phyloP scores from a whole-genome alignment of 106 monocot genomes.

The Platanthera guangdongensis region DNA sequence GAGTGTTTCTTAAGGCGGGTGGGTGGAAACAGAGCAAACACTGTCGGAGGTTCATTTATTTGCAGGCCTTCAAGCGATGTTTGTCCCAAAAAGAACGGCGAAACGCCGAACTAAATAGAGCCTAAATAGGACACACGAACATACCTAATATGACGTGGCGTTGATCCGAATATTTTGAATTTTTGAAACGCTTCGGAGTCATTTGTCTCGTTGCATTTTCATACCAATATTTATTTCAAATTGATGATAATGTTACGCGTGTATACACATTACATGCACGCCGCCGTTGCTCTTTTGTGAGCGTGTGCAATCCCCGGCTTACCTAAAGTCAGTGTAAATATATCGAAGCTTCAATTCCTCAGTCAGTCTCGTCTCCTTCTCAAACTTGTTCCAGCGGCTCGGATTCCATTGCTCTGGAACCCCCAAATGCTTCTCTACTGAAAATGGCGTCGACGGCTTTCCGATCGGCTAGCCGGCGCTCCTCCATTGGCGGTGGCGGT shows the following conservation, averaged over 20 bases:
- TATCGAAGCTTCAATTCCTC: not conserved
- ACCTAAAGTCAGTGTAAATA: not conserved
- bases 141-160: too few relatives aligned
- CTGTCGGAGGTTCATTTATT: too few relatives aligned
- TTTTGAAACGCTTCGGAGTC: too few relatives aligned
- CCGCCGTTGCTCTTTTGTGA: not conserved
- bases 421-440: not conserved
- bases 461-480: slow-evolving; percentile 24
- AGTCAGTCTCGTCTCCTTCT: not conserved
- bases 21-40: too few relatives aligned
- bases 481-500: slow-evolving; percentile 10
- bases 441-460: slow-evolving; percentile 41
- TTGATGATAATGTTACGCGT: not conserved
- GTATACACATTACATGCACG: not conserved
- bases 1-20: too few relatives aligned
- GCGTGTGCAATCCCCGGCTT: not conserved
- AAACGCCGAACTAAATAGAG: too few relatives aligned
- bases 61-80: too few relatives aligned
- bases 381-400: not conserved
- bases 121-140: too few relatives aligned
- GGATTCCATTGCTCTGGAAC: not conserved
- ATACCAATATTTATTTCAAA: not conserved
- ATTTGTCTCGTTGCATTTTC: not conserved
- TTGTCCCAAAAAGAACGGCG: too few relatives aligned
- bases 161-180: too few relatives aligned